phyloP scores from a whole-genome alignment of 768 basidiomycete genomes.

The Lanmaoa rubissima region DNA sequence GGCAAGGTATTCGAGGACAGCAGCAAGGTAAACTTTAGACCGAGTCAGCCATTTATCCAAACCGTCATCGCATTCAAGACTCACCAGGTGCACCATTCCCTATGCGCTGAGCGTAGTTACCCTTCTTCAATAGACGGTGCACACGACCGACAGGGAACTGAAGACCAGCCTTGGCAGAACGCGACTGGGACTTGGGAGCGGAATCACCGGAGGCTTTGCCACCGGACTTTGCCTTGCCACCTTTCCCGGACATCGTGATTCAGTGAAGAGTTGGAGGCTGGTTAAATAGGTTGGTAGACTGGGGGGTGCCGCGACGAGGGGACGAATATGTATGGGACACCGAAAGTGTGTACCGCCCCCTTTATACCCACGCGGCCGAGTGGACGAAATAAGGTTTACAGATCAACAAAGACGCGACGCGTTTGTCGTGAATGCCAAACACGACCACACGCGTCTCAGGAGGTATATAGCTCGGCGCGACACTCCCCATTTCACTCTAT shows the following conservation, averaged over 20 bases:
- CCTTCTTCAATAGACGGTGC: constrained; percentile 56
- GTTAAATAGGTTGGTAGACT: background rate
- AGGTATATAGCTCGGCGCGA: constrained; percentile 17
- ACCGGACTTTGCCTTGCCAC: constrained; percentile 64
- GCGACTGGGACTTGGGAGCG: constrained; percentile 33
- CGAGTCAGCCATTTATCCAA: background rate
- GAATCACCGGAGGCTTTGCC: constrained; percentile 51
- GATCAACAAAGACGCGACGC: constrained; percentile 41
- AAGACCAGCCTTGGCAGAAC: constrained; percentile 42
- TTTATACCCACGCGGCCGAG: constrained; percentile 30
- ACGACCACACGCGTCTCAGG: constrained; percentile 37
- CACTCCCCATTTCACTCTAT: background rate
- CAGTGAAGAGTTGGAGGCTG: background rate
- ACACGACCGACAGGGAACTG: constrained; percentile 61
- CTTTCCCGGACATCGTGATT: constrained; percentile 39
- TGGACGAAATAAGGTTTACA: constrained; percentile 33
- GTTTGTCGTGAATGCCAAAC: constrained; percentile 32
- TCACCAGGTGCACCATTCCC: constrained; percentile 51
- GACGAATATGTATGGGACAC: constrained; percentile 7
- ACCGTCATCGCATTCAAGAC: background rate
- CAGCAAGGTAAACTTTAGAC: constrained; percentile 53
- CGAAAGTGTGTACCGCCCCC: background rate
- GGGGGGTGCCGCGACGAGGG: background rate
- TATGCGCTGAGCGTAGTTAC: constrained; percentile 57
- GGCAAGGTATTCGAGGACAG: constrained; percentile 59